These are phyloP conservation scores for Rhizophagus clarus DNA, from an alignment of 192 early-diverging fungal genomes.

Conservation along the genomic window DNA sequence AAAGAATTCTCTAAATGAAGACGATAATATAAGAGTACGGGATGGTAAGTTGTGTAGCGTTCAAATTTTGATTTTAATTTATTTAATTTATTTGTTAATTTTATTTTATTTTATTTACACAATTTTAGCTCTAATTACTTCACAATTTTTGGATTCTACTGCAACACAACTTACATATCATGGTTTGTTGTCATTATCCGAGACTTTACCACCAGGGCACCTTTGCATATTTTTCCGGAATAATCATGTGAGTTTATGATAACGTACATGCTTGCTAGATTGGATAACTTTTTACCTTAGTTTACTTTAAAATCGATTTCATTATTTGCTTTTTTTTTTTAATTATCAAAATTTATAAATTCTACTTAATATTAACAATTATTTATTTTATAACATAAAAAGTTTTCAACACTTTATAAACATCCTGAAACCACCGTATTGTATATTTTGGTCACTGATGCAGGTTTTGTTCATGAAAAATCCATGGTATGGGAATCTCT, in stretches of 20 bases:
- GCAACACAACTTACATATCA: slow-evolving; percentile 84
- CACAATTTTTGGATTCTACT: slow-evolving; percentile 73
- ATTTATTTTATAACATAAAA: not conserved
- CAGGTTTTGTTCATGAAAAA: slow-evolving; percentile 61
- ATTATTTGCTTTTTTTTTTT: not conserved
- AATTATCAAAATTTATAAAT: not conserved
- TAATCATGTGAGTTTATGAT: slow-evolving; percentile 69
- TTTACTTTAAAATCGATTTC: not conserved
- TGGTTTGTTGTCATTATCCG: slow-evolving; percentile 71
- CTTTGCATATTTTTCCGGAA: slow-evolving; percentile 89
- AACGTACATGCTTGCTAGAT: slow-evolving; percentile 33
- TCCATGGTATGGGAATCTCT: slow-evolving; percentile 78
- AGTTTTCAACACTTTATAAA: slow-evolving; percentile 78
- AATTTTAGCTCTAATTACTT: slow-evolving; percentile 52
- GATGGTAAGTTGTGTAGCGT: slow-evolving; percentile 29
- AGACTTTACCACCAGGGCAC: slow-evolving; percentile 54
- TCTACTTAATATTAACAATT: not conserved
- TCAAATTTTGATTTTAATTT: not conserved
- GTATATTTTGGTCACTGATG: slow-evolving; percentile 72
- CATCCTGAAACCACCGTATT: slow-evolving; percentile 52
- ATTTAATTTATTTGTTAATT: not conserved
- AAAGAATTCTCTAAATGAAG: not conserved
- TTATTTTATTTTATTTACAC: not conserved
- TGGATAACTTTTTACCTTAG: not conserved
- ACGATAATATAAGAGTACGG: slow-evolving; percentile 30